phyloP scores from a whole-genome alignment of 1,284 basidiomycete species.

The Sanghuangporus weigelae region DNA sequence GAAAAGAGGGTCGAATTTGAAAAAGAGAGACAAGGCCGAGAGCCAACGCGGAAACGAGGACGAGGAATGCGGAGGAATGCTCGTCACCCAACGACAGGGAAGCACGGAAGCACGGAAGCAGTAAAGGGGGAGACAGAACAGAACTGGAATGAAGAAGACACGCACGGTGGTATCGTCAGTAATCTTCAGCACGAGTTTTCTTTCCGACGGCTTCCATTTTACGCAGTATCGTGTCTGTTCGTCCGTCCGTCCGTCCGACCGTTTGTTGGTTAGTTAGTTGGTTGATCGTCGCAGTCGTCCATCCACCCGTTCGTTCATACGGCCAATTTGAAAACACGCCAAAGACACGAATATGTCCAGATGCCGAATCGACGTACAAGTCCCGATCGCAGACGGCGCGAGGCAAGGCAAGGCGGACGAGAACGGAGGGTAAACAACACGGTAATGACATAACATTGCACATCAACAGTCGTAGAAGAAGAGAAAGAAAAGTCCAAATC shows the following conservation, averaged over 20 bases:
- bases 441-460: no score
- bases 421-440: no score
- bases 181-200: constrained; percentile 85
- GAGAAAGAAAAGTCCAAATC: no score
- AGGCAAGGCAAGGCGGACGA: no score
- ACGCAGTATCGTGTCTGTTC: constrained; percentile 80
- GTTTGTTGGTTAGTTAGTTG: no score
- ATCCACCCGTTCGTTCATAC: not conserved
- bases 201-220: constrained; percentile 80
- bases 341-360: not conserved
- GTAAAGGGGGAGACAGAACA: not conserved
- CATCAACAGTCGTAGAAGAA: no score
- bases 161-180: constrained; percentile 83
- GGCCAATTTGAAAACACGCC: constrained; percentile 9
- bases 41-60: not conserved
- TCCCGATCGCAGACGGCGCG: no score
- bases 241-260: not conserved
- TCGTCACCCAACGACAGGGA: not conserved
- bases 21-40: no score
- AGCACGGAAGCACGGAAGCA: no score
- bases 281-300: not conserved
- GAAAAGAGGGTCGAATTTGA: no score
- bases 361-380: no score
- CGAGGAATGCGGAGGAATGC: not conserved
- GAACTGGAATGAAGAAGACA: constrained; percentile 17